Evolutionary conservation across 1,139 yeast species (phyloP).

Genomic region (Lodderomyces beijingensis): DNA sequence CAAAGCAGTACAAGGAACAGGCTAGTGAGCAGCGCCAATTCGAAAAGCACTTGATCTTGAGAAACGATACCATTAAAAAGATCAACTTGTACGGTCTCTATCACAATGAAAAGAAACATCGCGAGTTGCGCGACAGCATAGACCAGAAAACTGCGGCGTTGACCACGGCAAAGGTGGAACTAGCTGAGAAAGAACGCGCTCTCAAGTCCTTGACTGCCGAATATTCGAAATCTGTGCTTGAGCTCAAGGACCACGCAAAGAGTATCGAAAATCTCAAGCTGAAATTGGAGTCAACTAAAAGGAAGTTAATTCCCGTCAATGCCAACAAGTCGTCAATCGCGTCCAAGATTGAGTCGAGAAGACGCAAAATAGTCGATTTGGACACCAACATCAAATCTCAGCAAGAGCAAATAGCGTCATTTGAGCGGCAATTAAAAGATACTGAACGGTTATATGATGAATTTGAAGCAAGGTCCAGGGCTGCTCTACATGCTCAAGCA

Average conservation of each 20-base stretch:
- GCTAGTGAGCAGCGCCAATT: slow-evolving; percentile 68
- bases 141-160: slow-evolving; percentile 25
- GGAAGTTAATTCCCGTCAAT: slow-evolving; percentile 53
- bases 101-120: slow-evolving; percentile 54
- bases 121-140: slow-evolving; percentile 22
- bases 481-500: slow-evolving; percentile 12
- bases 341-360: slow-evolving; percentile 45
- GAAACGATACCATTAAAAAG: slow-evolving; percentile 39
- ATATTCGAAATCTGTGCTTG: slow-evolving; percentile 45
- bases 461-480: slow-evolving; percentile 34
- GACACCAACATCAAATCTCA: slow-evolving; percentile 53
- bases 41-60: slow-evolving; percentile 52
- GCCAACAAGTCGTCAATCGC: slow-evolving; percentile 49
- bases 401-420: slow-evolving; percentile 32
- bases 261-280: slow-evolving; percentile 31
- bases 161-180: slow-evolving; percentile 22
- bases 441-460: slow-evolving; percentile 39
- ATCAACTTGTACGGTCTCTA: slow-evolving; percentile 63
- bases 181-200: slow-evolving; percentile 21
- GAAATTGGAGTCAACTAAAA: slow-evolving; percentile 38
- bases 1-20: slow-evolving; percentile 77
- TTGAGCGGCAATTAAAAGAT: slow-evolving; percentile 46
- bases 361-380: slow-evolving; percentile 52
- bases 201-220: slow-evolving; percentile 34
- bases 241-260: slow-evolving; percentile 37